A percentile compares a stretch with the other conserved stretches of the same genome.
Evolutionary conservation across 371 early-diverging fungal genomes (phyloP).

Genomic region (Rhizopus arrhizus): DNA sequence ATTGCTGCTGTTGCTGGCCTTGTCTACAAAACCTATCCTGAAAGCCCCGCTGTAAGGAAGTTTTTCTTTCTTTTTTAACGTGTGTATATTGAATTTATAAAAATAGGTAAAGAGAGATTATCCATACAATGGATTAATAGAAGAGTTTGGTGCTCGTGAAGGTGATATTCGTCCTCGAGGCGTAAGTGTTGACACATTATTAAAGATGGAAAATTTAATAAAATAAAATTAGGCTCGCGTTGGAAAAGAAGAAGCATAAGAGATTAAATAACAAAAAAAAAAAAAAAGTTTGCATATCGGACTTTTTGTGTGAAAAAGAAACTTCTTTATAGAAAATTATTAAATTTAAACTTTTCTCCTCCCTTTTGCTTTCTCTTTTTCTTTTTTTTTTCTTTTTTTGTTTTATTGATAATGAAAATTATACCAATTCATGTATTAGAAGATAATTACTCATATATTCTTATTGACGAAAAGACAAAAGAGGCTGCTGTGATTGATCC

Average conservation of each 20-base stretch:
- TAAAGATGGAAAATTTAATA: too few species aligned
- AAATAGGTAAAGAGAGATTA: conserved; percentile 49
- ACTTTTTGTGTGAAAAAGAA: not conserved
- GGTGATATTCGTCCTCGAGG: conserved; percentile 48
- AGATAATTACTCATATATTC: conserved; percentile 84
- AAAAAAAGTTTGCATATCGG: not conserved
- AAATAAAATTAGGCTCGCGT: conserved; percentile 27
- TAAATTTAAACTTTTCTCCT: not conserved
- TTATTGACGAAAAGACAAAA: conserved; percentile 70
- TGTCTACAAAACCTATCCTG: conserved; percentile 50
- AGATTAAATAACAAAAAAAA: not conserved
- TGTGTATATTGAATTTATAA: not conserved
- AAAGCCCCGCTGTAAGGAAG: conserved; percentile 46
- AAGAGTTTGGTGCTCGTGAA: conserved; percentile 52
- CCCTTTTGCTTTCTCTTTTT: conserved; percentile 6
- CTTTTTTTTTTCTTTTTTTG: conserved; percentile 8
- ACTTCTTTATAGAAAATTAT: conserved; percentile 14
- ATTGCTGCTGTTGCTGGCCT: conserved; percentile 49
- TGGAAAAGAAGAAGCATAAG: conserved; percentile 11
- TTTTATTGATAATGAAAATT: conserved; percentile 28
- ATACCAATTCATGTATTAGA: conserved; percentile 46
- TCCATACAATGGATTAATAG: conserved; percentile 52
- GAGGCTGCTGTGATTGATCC: conserved; percentile 65
- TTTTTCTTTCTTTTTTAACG: too few species aligned
- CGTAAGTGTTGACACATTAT: conserved; percentile 31